phyloP scores from a whole-genome alignment of 2,329 filamentous ascomycete genomes.

The Neofusicoccum parvum region DNA sequence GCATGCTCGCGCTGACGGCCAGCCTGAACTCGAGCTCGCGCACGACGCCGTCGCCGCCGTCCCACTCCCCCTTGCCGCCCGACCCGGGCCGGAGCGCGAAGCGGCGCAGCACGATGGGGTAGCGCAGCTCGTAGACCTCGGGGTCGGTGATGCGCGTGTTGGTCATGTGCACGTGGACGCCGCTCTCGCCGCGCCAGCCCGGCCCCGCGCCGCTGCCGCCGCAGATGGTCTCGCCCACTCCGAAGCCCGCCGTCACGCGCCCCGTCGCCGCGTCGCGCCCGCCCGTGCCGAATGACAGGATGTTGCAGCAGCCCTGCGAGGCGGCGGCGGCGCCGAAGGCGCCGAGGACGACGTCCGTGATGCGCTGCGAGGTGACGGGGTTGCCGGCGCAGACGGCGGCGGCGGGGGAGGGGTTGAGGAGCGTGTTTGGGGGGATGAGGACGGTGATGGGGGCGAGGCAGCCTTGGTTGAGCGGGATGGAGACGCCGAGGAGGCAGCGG shows the following conservation, averaged over 20 bases:
- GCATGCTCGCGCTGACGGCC: conserved; percentile 38
- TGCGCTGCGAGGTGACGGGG: conserved; percentile 34
- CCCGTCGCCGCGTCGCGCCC: conserved; percentile 32
- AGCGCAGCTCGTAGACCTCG: conserved; percentile 41
- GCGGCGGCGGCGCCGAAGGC: conserved; percentile 36
- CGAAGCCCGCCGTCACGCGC: conserved; percentile 25
- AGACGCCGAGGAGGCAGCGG: conserved; percentile 32
- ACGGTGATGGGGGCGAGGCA: conserved; percentile 33
- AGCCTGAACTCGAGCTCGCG: conserved; percentile 41
- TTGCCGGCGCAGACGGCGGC: conserved; percentile 37
- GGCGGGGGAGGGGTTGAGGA: conserved; percentile 32
- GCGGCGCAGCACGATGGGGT: conserved; percentile 37
- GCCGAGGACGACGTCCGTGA: conserved; percentile 35
- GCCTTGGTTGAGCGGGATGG: conserved; percentile 40
- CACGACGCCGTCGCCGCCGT: conserved; percentile 36
- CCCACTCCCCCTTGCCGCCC: conserved; percentile 32
- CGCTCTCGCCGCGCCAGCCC: conserved; percentile 32
- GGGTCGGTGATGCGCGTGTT: conserved; percentile 39
- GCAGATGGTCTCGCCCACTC: conserved; percentile 39
- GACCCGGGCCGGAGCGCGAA: conserved; percentile 34
- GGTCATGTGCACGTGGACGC: conserved; percentile 37
- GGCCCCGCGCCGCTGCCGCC: conserved; percentile 39
- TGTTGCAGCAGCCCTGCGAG: conserved; percentile 35
- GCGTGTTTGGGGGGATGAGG: conserved; percentile 30
- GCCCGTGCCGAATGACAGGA: conserved; percentile 39